Percentiles rank a stretch among this genome's conserved stretches.
These are phyloP conservation scores for Phlyctochytrium arcticum DNA, from an alignment of 192 early-diverging fungal genomes.

Conservation along the genomic window DNA sequence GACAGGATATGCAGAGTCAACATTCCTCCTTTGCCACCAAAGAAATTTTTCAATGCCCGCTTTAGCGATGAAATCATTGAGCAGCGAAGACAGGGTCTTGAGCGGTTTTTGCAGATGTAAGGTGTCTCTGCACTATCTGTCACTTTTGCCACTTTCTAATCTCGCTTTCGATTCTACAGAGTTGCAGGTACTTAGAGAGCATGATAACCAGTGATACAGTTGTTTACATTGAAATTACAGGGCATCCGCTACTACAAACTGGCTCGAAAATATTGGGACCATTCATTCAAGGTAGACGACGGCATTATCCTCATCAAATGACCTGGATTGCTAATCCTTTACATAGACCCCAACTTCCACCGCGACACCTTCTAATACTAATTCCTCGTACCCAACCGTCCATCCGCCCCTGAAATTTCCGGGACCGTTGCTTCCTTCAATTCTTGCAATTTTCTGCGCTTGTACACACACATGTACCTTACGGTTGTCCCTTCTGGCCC, in stretches of 20 bases:
- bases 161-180: too few relatives aligned
- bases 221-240: too few relatives aligned
- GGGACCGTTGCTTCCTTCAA: too few relatives aligned
- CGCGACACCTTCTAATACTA: slow-evolving; percentile 50
- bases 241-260: slow-evolving; percentile 96
- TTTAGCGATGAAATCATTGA: slow-evolving; percentile 97
- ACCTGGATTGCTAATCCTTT: too few relatives aligned
- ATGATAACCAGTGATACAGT: slow-evolving; percentile 10
- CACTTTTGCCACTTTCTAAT: slow-evolving; percentile 3
- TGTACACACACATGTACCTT: too few relatives aligned
- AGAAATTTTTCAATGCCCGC: slow-evolving; percentile 88
- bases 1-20: slow-evolving; percentile 62
- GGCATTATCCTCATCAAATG: not conserved
- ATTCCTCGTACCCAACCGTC: too few relatives aligned
- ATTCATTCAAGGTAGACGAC: slow-evolving; percentile 70
- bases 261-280: slow-evolving; percentile 90
- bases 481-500: too few relatives aligned
- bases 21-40: slow-evolving; percentile 92
- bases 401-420: too few relatives aligned
- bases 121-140: slow-evolving; percentile 10
- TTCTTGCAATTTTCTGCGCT: too few relatives aligned
- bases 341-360: slow-evolving; percentile 72
- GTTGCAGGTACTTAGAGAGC: slow-evolving; percentile 22
- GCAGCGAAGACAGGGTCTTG: slow-evolving; percentile 78
- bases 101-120: slow-evolving; percentile 95